Percentiles rank a stretch among this genome's conserved stretches.
Evolutionary conservation across 140 eudicot genomes (phyloP).

Genomic region (Cichorium intybus): DNA sequence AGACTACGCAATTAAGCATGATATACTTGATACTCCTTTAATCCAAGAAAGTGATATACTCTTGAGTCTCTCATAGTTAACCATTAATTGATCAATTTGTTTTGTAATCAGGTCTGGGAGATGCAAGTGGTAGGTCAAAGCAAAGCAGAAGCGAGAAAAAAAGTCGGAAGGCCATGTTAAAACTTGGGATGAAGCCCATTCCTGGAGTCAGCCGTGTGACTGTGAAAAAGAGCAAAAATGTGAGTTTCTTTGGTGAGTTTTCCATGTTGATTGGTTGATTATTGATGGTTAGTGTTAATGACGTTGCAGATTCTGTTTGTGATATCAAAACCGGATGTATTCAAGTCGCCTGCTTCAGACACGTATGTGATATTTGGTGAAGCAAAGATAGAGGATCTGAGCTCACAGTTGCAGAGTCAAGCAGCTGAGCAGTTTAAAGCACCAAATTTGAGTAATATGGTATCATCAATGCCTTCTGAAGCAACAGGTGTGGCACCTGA

Average conservation of each 20-base stretch:
- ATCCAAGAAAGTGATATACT: background rate
- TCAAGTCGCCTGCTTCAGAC: slow-evolving; percentile 61
- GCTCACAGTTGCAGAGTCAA: slow-evolving; percentile 63
- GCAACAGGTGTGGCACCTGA: slow-evolving; percentile 35
- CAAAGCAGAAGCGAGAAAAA: slow-evolving; percentile 50
- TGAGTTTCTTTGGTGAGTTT: background rate
- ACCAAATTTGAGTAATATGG: slow-evolving; percentile 41
- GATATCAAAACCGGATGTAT: slow-evolving; percentile 57
- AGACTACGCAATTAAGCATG: background rate
- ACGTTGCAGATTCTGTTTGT: slow-evolving; percentile 43
- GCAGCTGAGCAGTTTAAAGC: slow-evolving; percentile 66
- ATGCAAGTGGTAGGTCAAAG: slow-evolving; percentile 45
- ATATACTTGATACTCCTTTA: background rate
- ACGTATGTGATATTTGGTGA: slow-evolving; percentile 58
- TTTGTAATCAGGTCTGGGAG: slow-evolving; percentile 26
- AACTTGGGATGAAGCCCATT: slow-evolving; percentile 35
- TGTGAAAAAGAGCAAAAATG: slow-evolving; percentile 54
- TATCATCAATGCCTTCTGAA: slow-evolving; percentile 37
- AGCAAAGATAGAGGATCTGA: slow-evolving; percentile 67
- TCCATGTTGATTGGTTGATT: background rate
- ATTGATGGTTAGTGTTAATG: background rate
- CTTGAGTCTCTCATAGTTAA: background rate
- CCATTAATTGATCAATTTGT: background rate
- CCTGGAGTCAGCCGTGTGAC: slow-evolving; percentile 46
- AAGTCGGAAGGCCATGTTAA: slow-evolving; percentile 43